A percentile compares a stretch with the other conserved stretches of the same genome.
Conservation (phyloP, 2,329 filamentous ascomycete genomes). For the Ophiostoma sp. region DNA sequence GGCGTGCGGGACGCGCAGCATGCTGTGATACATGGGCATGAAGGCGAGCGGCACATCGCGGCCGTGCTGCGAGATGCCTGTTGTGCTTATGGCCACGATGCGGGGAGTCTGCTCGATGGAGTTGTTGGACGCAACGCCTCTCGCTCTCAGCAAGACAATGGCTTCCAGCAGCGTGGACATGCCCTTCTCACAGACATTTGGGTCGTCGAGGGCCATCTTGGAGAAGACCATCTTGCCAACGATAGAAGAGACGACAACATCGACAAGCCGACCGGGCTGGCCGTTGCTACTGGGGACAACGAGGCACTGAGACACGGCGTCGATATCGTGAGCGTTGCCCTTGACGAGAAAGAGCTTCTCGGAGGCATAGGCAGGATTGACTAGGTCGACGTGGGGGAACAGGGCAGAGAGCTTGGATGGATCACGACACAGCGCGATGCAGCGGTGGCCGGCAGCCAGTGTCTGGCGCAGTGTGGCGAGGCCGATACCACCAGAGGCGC, state of each 20-base stretch:
- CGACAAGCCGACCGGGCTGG: constrained; percentile 34
- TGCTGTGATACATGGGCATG: constrained; percentile 38
- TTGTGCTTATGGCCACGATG: constrained; percentile 39
- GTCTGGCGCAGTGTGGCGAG: constrained; percentile 42
- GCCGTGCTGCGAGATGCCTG: constrained; percentile 37
- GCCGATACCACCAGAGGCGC: constrained; percentile 47
- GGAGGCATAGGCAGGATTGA: neutral
- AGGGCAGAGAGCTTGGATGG: constrained; percentile 44
- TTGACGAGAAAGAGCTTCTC: neutral
- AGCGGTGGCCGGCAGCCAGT: constrained; percentile 43
- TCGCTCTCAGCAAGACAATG: neutral
- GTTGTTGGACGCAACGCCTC: neutral
- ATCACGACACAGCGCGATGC: constrained; percentile 46
- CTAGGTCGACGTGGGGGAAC: neutral
- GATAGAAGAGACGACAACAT: constrained; percentile 45
- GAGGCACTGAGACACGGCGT: neutral
- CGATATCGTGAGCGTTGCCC: neutral
- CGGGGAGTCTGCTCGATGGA: neutral
- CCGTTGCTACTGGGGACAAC: neutral
- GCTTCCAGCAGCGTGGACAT: constrained; percentile 38
- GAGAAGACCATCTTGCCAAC: constrained; percentile 36
- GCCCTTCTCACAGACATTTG: constrained; percentile 44
- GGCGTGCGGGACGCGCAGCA: constrained; percentile 36
- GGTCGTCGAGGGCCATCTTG: constrained; percentile 40
- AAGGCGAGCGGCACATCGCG: constrained; percentile 40